Percentiles rank a stretch among this genome's conserved stretches.
phyloP scores from a whole-genome alignment of 1,284 basidiomycete genomes.

The Irpex sp. region DNA sequence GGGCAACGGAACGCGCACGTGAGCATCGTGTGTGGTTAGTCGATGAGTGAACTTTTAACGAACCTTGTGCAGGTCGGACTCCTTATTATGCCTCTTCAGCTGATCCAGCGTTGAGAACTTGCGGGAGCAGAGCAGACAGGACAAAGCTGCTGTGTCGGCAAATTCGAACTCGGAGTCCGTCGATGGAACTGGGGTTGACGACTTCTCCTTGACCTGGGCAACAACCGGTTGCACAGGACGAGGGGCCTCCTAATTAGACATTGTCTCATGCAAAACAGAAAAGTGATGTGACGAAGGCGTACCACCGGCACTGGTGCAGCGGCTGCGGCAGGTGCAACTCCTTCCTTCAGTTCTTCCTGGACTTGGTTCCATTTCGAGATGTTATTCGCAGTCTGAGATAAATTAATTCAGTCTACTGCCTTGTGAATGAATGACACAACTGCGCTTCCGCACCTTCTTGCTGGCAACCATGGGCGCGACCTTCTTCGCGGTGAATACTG shows the following conservation, averaged over 20 bases:
- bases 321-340: conserved; percentile 19
- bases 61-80: conserved; percentile 91
- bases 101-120: conserved; percentile 88
- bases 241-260: conserved; percentile 15
- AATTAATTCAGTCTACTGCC: neutral
- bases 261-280: conserved; percentile 1
- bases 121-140: conserved; percentile 86
- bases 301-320: conserved; percentile 10
- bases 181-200: conserved; percentile 33
- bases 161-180: conserved; percentile 71
- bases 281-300: neutral
- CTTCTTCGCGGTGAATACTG: conserved; percentile 65
- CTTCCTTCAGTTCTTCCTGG: conserved; percentile 69
- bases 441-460: conserved; percentile 68
- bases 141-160: conserved; percentile 65
- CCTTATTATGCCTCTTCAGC: conserved; percentile 81
- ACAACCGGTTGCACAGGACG: conserved; percentile 20
- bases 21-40: conserved; percentile 17
- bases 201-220: conserved; percentile 16
- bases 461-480: conserved; percentile 82
- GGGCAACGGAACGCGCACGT: no score
- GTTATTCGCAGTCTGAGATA: conserved; percentile 71
- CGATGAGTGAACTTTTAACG: conserved; percentile 13
- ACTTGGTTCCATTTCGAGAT: conserved; percentile 96
- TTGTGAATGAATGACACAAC: no score